A percentile compares a stretch with the other conserved stretches of the same genome.
These are phyloP conservation scores for Irpex sp. DNA, from an alignment of 1,284 basidiomycete species.

Conservation along the genomic window DNA sequence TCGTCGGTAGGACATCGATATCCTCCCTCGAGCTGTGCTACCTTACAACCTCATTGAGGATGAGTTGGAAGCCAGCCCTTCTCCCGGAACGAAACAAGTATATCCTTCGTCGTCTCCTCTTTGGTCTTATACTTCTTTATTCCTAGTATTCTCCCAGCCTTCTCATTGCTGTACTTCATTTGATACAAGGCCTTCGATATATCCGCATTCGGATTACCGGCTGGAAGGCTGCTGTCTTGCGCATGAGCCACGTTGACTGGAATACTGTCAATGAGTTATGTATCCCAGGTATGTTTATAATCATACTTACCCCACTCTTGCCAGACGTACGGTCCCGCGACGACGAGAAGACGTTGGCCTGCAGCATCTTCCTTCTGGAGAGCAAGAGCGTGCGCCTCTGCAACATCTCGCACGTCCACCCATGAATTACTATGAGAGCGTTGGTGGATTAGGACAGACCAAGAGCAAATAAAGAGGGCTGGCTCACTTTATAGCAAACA, in stretches of 20 bases:
- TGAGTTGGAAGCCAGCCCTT: constrained; percentile 29
- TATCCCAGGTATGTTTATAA: no score
- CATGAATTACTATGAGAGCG: background rate
- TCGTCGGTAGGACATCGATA: no score
- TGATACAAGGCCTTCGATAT: constrained; percentile 3
- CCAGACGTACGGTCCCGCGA: background rate
- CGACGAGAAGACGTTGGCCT: constrained; percentile 9
- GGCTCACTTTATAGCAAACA: background rate
- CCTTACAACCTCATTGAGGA: background rate
- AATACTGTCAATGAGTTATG: background rate
- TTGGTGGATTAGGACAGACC: background rate
- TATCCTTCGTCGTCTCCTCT: constrained; percentile 37
- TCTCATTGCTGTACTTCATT: constrained; percentile 15
- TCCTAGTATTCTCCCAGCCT: constrained; percentile 40
- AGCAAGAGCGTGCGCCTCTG: constrained; percentile 13
- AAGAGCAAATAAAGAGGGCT: background rate
- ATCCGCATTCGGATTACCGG: constrained; percentile 1
- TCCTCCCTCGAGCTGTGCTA: no score
- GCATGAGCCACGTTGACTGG: constrained; percentile 4
- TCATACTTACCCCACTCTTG: background rate
- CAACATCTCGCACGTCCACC: constrained; percentile 16
- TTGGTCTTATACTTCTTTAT: constrained; percentile 40
- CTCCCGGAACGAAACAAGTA: constrained; percentile 33
- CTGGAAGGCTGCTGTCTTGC: background rate
- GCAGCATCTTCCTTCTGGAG: constrained; percentile 13